A percentile compares a stretch with the other conserved stretches of the same genome.
Conservation (phyloP, 176 grass and related monocot species). For the Aegilops longissima region DNA sequence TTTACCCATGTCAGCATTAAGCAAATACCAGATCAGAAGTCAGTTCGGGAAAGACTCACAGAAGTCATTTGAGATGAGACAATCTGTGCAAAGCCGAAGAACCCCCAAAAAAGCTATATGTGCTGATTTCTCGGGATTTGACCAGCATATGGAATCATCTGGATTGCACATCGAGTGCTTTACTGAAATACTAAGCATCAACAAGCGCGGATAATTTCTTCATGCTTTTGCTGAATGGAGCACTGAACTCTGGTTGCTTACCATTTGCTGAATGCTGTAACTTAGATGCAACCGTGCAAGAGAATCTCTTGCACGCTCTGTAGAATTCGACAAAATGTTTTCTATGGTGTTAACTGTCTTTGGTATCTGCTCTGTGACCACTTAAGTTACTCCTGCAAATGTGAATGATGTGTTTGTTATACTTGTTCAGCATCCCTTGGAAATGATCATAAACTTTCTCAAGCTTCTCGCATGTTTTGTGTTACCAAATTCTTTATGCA, state of each 20-base stretch:
- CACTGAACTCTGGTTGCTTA: neutral
- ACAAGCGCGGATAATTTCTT: neutral
- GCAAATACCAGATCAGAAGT: constrained; percentile 50
- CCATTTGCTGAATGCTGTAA: neutral
- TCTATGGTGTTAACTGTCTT: neutral
- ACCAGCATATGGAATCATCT: constrained; percentile 31
- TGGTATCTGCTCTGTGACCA: neutral
- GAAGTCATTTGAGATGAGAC: constrained; percentile 40
- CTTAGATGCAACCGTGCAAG: neutral
- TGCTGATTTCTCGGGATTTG: constrained; percentile 4
- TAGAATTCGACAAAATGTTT: neutral
- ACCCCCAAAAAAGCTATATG: neutral
- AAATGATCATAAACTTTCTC: neutral
- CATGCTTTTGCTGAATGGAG: neutral
- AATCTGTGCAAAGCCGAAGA: neutral
- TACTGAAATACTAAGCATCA: neutral
- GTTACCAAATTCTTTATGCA: neutral
- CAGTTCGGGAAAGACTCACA: constrained; percentile 55
- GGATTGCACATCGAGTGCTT: neutral
- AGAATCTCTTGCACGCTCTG: neutral
- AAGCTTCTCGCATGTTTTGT: neutral
- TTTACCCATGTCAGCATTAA: constrained; percentile 61
- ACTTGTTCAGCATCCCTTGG: too few species aligned
- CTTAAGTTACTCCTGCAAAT: neutral
- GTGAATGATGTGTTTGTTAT: neutral